phyloP scores from a whole-genome alignment of 1,139 yeast genomes.

The Geotrichum fermentans region DNA sequence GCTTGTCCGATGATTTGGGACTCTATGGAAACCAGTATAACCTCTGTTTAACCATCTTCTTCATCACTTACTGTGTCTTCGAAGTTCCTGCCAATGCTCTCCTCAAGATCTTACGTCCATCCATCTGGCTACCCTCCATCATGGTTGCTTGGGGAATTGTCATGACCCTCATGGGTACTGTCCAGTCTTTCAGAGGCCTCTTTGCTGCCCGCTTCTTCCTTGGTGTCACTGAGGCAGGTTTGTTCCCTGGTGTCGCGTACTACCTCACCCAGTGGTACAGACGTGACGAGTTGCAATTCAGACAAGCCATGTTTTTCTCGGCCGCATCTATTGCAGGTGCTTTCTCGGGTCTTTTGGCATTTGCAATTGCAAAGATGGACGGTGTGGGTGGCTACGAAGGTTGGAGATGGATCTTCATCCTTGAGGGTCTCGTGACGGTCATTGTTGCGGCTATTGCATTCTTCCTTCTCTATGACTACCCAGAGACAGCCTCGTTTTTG shows the following conservation, averaged over 20 bases:
- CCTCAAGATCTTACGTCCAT: slow-evolving; percentile 36
- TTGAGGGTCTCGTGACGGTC: slow-evolving; percentile 16
- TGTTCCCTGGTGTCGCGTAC: slow-evolving; percentile 35
- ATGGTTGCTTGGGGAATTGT: slow-evolving; percentile 51
- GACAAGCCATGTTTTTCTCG: slow-evolving; percentile 57
- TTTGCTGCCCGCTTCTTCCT: slow-evolving; percentile 47
- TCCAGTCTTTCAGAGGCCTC: slow-evolving; percentile 42
- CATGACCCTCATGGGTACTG: slow-evolving; percentile 46
- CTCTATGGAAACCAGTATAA: slow-evolving; percentile 48
- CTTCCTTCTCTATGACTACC: slow-evolving; percentile 49
- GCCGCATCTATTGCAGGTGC: slow-evolving; percentile 46
- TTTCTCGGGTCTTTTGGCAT: slow-evolving; percentile 47
- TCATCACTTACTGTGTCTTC: slow-evolving; percentile 48
- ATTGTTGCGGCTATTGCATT: slow-evolving; percentile 43
- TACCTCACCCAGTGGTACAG: slow-evolving; percentile 35
- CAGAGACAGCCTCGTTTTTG: slow-evolving; percentile 47
- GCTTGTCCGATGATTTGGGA: slow-evolving; percentile 48
- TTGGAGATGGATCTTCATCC: slow-evolving; percentile 20
- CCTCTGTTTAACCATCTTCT: slow-evolving; percentile 50
- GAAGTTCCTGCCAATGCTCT: slow-evolving; percentile 48
- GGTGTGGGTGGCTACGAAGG: slow-evolving; percentile 36
- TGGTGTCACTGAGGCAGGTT: slow-evolving; percentile 19
- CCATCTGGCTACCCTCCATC: slow-evolving; percentile 45
- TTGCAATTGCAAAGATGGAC: slow-evolving; percentile 31
- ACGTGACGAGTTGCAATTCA: slow-evolving; percentile 44